Percentiles rank a stretch among this genome's conserved stretches.
phyloP scores from a whole-genome alignment of 345 rosid genomes.

The Salix caprea region DNA sequence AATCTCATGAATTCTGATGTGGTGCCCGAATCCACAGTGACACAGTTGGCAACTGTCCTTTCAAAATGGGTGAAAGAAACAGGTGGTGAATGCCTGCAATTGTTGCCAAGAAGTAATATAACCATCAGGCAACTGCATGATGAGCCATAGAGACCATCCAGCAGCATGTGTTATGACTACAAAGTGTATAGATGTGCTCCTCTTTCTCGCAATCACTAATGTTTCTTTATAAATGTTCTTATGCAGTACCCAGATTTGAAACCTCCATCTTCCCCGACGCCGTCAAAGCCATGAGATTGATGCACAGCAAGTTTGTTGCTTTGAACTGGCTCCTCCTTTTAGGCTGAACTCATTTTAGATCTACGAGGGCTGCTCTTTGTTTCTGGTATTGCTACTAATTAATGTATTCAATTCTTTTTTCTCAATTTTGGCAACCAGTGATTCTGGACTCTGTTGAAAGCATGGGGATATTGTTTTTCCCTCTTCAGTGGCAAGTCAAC shows the following conservation, averaged over 20 bases:
- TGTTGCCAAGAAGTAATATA: not conserved
- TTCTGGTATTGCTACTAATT: not conserved
- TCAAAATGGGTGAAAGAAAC: not conserved
- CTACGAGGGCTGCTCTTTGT: not conserved
- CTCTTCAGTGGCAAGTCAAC: not conserved
- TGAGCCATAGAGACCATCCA: not conserved
- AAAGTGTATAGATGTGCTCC: not conserved
- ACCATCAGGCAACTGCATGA: not conserved
- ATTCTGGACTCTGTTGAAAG: not conserved
- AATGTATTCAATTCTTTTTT: not conserved
- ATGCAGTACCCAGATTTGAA: constrained; percentile 51
- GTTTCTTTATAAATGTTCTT: not conserved
- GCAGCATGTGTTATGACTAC: not conserved
- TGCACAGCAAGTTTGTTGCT: not conserved
- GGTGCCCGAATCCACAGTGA: no score
- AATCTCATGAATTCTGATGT: not conserved
- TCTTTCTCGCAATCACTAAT: not conserved
- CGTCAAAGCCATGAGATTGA: constrained; percentile 36
- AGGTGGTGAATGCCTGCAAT: not conserved
- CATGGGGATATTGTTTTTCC: not conserved
- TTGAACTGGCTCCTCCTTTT: not conserved
- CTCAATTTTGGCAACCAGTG: not conserved
- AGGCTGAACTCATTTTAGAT: not conserved
- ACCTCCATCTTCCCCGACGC: constrained; percentile 59
- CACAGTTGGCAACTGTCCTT: not conserved